Evolutionary conservation across 441 rosid species (phyloP), one percentile per base, ranked within the genome.

Genomic region (Gossypium schwendimanii): DNA sequence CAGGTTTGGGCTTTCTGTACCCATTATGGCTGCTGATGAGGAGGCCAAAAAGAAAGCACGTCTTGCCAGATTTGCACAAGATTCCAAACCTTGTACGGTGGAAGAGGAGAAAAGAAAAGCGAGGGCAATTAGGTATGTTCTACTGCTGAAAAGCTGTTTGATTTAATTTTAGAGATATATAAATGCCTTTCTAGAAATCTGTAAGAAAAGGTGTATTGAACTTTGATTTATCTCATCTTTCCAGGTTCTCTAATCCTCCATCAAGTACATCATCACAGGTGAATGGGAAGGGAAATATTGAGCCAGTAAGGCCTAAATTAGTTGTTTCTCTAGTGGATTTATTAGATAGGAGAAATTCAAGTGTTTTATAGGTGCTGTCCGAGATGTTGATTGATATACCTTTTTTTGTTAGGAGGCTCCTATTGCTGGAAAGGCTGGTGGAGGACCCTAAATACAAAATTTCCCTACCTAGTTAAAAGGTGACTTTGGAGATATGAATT

Each of bases 1-100:
- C 74, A 95, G 99, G 78, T 95, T 95, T 84, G 98, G 98, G 77
- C 79, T 87, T 55, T 72, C 92, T 60, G 83, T 78, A 36, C 80
- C 87, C 68, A 18, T 87, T 10, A 49, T 73, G 10, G 72, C 78
- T 69, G 26, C 81, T 54, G 93, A 87, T 78, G 92, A 82, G 80
- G 98, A 87, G 17, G 84, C 82, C 3, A 95, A 92, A 88, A 95
- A 84, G 89, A 95, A 92, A 83, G 94, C 98, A 69, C 87, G 98
- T 68, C 88, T 84, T 47, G 91, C 89, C 7, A 91, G 97, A 74
- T 91, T 95, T 74, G 84, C 91, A 36, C 75, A 84, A 23, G 70
- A 74, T 72, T 47, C 84, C 3, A 86, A 86, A 77, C 17, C 73
- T 36, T 88, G 84, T 80, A 45, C 85, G 0, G 76, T 77, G 70